Evolutionary conservation across 306 rosid genomes (phyloP), one percentile per base, ranked within the genome.

Genomic region (Quercus glauca): DNA sequence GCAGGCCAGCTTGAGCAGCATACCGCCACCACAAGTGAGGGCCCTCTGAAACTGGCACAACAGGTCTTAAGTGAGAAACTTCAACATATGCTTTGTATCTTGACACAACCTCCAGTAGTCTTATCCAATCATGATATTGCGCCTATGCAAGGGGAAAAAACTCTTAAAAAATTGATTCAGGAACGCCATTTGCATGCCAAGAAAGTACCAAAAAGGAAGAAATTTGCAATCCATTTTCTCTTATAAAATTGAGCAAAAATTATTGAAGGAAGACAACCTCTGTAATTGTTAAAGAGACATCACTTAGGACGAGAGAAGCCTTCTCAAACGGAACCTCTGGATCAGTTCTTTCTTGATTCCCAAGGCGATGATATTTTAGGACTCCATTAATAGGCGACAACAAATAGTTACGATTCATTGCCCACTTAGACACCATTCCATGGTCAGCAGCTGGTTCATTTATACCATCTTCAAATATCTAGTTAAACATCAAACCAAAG

Each of bases 391-490:
- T 93, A 41, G 99, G 99, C 85, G 92, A 90, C 69, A 93, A 94
- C 92, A 95, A 64, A 81, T 91, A 95, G 3, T 88, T 80, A 67
- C 93, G 93, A 82, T 90, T 86, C 82, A 76, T 61, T 83, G 96
- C 97, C 99, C 97, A 95, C 83, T 89, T 90, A 33, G 95, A 82
- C 79, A 80, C 82, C 67, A 73, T 55, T 78, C 81, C 85, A 73
- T 73, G 69, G 60, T 85, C 87, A 82, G 78, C 87, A 69, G 85
- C 73, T 65, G 94, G 90, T 87, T 89, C 92, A 14, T 86, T 90
- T 80, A 95, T 95, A 79, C 99, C 98, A 71, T 89, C 98, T 87
- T 95, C 99, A 91, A 95, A 95, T 73, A 95, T 86, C 99, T 95
- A 80, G 87, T 71, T 65, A 68, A 45, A 26, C 69, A 82, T 77